phyloP scores from a whole-genome alignment of 495 filamentous ascomycete genomes.

The Annulohypoxylon bovei region DNA sequence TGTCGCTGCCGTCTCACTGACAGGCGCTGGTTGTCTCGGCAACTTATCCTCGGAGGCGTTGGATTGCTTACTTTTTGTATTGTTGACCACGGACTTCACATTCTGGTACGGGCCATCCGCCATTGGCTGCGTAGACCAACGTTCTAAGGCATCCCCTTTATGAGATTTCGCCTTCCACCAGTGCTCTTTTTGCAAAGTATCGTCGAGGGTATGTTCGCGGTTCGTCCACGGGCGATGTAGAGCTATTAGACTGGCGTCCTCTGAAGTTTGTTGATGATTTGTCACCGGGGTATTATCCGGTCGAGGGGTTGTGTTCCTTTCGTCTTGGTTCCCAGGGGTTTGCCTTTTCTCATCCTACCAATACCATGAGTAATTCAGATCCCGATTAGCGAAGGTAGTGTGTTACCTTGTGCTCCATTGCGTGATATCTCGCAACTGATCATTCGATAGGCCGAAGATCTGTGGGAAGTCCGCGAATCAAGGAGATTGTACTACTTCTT shows the following conservation, averaged over 20 bases:
- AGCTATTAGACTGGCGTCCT: not conserved
- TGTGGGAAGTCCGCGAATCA: not conserved
- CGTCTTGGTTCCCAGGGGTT: not conserved
- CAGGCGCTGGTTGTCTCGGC: not conserved
- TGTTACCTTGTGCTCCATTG: constrained; percentile 29
- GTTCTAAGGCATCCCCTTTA: not conserved
- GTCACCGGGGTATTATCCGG: not conserved
- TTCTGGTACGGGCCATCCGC: constrained; percentile 31
- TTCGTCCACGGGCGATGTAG: constrained; percentile 28
- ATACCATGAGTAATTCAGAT: constrained; percentile 10
- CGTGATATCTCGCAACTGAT: not conserved
- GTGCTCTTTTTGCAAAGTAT: not conserved
- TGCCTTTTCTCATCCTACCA: constrained; percentile 4
- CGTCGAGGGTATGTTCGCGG: not conserved
- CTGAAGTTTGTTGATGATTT: not conserved
- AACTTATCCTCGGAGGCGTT: not conserved
- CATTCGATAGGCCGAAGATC: not conserved
- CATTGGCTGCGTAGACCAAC: constrained; percentile 27
- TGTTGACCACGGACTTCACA: constrained; percentile 5
- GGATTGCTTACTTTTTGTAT: not conserved
- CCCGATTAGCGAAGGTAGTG: not conserved
- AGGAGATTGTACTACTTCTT: not conserved
- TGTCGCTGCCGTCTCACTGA: constrained; percentile 27
- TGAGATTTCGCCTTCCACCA: not conserved
- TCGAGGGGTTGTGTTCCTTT: not conserved